Conservation (phyloP, 2,329 filamentous ascomycete genomes). For the Stemphylium beticola region DNA sequence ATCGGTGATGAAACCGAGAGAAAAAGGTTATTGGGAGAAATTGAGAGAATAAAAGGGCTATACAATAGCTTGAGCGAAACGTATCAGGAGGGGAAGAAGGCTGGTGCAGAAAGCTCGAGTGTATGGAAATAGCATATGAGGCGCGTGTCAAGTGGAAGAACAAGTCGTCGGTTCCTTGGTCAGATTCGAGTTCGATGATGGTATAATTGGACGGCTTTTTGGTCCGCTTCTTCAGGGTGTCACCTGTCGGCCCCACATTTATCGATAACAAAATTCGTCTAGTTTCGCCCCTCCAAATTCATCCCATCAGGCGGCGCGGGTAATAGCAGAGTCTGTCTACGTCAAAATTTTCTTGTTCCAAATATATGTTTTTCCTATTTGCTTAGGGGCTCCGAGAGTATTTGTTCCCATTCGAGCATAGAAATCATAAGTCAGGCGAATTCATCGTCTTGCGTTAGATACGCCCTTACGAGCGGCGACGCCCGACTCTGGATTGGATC, state of each 20-base stretch:
- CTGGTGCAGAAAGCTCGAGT: conserved; percentile 19
- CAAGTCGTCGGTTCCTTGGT: no score
- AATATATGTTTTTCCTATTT: no score
- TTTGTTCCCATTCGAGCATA: neutral
- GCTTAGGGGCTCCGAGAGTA: no score
- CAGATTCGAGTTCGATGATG: neutral
- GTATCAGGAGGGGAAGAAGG: conserved; percentile 25
- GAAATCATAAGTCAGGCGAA: neutral
- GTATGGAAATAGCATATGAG: conserved; percentile 18
- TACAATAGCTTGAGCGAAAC: conserved; percentile 22
- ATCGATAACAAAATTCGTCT: conserved; percentile 27
- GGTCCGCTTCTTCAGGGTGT: conserved; percentile 3
- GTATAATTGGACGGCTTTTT: neutral
- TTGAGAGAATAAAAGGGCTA: conserved; percentile 57
- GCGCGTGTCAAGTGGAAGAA: neutral
- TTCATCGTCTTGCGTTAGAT: neutral
- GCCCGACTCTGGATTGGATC: neutral
- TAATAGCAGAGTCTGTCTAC: neutral
- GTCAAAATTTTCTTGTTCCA: neutral
- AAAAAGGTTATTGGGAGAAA: conserved; percentile 43
- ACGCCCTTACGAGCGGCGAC: neutral
- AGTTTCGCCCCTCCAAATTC: conserved; percentile 13
- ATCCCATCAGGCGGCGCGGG: neutral
- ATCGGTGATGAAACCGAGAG: conserved; percentile 12
- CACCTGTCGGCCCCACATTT: conserved; percentile 25